These are phyloP conservation scores for Fusarium sp. DNA, from an alignment of 2,329 filamentous ascomycete genomes.

Conservation along the genomic window DNA sequence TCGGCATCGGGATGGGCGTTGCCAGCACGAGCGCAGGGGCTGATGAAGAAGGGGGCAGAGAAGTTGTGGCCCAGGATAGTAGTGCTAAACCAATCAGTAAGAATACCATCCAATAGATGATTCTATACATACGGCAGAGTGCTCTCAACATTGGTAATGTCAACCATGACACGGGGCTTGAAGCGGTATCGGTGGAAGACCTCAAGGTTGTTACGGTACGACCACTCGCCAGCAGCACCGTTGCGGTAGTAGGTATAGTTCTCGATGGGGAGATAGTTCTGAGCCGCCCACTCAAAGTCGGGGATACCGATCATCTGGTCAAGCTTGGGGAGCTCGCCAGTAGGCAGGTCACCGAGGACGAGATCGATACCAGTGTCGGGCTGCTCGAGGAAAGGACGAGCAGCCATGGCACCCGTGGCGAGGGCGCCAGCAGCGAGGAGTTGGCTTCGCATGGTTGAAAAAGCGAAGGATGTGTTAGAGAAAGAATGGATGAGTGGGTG, in stretches of 20 bases:
- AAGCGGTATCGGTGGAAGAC: conserved; percentile 62
- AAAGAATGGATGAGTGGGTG: conserved; percentile 16
- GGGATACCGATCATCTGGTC: conserved; percentile 61
- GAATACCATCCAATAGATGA: background rate
- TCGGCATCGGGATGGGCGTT: conserved; percentile 61
- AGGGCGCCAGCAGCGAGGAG: conserved; percentile 44
- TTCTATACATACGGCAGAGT: conserved; percentile 48
- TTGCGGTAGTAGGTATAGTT: conserved; percentile 70
- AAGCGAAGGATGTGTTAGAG: background rate
- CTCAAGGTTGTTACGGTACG: conserved; percentile 69
- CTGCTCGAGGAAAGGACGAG: conserved; percentile 59
- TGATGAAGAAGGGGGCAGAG: conserved; percentile 67
- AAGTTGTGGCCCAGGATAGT: conserved; percentile 66
- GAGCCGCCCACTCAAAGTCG: conserved; percentile 67
- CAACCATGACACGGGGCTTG: conserved; percentile 62
- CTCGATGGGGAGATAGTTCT: conserved; percentile 58
- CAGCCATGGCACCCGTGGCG: conserved; percentile 53
- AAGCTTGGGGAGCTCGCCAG: conserved; percentile 57
- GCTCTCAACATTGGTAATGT: conserved; percentile 59
- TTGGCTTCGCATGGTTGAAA: conserved; percentile 37
- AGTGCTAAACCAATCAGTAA: conserved; percentile 48
- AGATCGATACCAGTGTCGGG: conserved; percentile 61
- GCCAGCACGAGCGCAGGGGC: conserved; percentile 59
- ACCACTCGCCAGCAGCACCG: conserved; percentile 67
- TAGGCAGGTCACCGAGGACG: conserved; percentile 50